Conservation (phyloP, 192 early-diverging fungal genomes). For the Lunasporangiospora selenospora region DNA sequence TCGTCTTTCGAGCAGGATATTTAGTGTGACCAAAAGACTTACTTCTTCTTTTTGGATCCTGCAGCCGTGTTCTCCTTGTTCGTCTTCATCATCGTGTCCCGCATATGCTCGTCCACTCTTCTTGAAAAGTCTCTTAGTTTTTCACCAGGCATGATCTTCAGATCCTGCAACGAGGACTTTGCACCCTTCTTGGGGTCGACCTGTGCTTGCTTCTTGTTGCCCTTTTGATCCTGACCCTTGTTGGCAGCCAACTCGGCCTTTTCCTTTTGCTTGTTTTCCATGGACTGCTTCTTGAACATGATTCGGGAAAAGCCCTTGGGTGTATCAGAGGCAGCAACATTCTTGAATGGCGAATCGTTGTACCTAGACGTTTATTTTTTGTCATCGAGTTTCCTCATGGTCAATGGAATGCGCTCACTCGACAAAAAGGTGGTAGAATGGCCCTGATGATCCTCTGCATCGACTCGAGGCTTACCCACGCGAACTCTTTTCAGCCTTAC, state of each 20-base stretch:
- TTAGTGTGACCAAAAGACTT: too few relatives aligned
- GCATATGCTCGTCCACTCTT: conserved; percentile 55
- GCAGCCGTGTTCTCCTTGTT: conserved; percentile 42
- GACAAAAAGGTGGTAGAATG: too few relatives aligned
- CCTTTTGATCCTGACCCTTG: conserved; percentile 4
- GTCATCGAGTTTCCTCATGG: too few relatives aligned
- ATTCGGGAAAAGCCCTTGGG: conserved; percentile 51
- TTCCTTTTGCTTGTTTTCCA: conserved; percentile 20
- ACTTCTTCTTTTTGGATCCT: conserved; percentile 53
- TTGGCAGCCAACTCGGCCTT: conserved; percentile 14
- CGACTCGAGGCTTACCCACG: too few relatives aligned
- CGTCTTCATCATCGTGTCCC: conserved; percentile 42
- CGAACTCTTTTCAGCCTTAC: conserved; percentile 30
- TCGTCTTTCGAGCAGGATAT: too few relatives aligned
- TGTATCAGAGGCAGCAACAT: conserved; percentile 40
- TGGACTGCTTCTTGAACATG: conserved; percentile 47
- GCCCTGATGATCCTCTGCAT: too few relatives aligned
- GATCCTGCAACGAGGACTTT: conserved; percentile 19
- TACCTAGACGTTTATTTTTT: too few relatives aligned
- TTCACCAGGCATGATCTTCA: conserved; percentile 51
- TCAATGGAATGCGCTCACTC: too few relatives aligned
- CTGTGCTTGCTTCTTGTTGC: conserved; percentile 1
- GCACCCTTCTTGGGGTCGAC: background rate
- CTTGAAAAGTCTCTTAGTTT: conserved; percentile 53
- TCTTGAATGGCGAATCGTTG: conserved; percentile 49